phyloP scores from a whole-genome alignment of 2,329 filamentous ascomycete genomes.

The Trichophaea hybrida region DNA sequence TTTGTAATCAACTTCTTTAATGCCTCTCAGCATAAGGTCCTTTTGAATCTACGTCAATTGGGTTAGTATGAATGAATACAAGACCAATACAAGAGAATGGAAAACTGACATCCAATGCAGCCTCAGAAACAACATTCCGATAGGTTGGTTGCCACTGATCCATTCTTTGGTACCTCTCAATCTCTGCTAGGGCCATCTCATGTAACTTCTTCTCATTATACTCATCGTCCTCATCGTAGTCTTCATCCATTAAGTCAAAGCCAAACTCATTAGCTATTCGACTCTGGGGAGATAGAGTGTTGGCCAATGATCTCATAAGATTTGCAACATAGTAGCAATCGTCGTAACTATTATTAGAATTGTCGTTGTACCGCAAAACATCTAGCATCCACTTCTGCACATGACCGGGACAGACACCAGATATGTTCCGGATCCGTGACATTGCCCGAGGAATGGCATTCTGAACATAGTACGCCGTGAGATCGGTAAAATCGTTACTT shows the following conservation, averaged over 20 bases:
- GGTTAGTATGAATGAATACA: neutral
- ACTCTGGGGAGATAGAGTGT: constrained; percentile 32
- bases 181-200: constrained; percentile 44
- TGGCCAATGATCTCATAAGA: constrained; percentile 51
- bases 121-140: constrained; percentile 44
- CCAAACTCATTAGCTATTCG: constrained; percentile 29
- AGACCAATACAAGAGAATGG: neutral
- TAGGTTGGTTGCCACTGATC: constrained; percentile 56
- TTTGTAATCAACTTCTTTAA: constrained; percentile 32
- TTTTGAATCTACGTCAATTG: constrained; percentile 13
- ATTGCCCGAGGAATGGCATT: constrained; percentile 71
- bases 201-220: constrained; percentile 34
- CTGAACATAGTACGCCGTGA: constrained; percentile 71
- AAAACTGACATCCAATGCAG: constrained; percentile 39
- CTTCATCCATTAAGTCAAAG: constrained; percentile 29
- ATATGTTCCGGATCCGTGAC: constrained; percentile 57
- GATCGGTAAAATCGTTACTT: constrained; percentile 84
- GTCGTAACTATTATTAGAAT: constrained; percentile 72
- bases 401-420: constrained; percentile 61
- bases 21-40: constrained; percentile 21
- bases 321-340: constrained; percentile 80
- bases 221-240: constrained; percentile 33
- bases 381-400: constrained; percentile 78
- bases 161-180: constrained; percentile 51
- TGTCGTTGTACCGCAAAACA: constrained; percentile 86